Evolutionary conservation across 306 rosid genomes (phyloP).

Genomic region (Parietaria judaica): DNA sequence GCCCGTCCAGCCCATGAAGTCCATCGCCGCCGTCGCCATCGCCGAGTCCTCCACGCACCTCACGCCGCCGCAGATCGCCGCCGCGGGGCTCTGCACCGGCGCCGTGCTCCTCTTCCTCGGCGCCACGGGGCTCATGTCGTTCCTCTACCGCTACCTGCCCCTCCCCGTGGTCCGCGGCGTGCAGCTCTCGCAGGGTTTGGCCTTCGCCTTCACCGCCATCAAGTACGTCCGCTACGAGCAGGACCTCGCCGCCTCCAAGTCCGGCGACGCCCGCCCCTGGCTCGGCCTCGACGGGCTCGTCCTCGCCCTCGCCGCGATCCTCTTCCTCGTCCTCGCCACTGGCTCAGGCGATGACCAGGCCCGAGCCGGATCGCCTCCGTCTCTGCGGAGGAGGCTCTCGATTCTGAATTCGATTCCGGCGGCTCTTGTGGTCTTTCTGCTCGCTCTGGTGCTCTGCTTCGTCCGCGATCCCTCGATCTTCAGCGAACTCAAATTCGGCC

Average conservation of each 20-base stretch:
- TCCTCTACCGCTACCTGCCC: constrained; percentile 68
- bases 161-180: constrained; percentile 84
- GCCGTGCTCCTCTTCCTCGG: constrained; percentile 60
- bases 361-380: neutral
- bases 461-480: constrained; percentile 51
- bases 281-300: constrained; percentile 51
- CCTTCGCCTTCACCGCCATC: constrained; percentile 66
- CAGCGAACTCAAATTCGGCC: constrained; percentile 42
- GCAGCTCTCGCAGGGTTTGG: constrained; percentile 80
- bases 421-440: constrained; percentile 52
- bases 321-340: constrained; percentile 52
- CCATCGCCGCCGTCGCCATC: constrained; percentile 83
- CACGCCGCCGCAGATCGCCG: constrained; percentile 59
- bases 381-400: constrained; percentile 18
- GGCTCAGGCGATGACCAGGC: constrained; percentile 45
- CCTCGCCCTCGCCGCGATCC: constrained; percentile 35
- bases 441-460: constrained; percentile 48
- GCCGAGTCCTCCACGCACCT: constrained; percentile 51
- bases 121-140: constrained; percentile 63
- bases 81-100: constrained; percentile 76
- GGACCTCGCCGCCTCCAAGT: constrained; percentile 36
- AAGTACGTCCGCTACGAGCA: constrained; percentile 64
- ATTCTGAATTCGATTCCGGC: constrained; percentile 43
- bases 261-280: constrained; percentile 50
- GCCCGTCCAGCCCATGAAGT: constrained; percentile 95